phyloP scores from a whole-genome alignment of 2,329 filamentous ascomycete species.

The Daldinia sp. region DNA sequence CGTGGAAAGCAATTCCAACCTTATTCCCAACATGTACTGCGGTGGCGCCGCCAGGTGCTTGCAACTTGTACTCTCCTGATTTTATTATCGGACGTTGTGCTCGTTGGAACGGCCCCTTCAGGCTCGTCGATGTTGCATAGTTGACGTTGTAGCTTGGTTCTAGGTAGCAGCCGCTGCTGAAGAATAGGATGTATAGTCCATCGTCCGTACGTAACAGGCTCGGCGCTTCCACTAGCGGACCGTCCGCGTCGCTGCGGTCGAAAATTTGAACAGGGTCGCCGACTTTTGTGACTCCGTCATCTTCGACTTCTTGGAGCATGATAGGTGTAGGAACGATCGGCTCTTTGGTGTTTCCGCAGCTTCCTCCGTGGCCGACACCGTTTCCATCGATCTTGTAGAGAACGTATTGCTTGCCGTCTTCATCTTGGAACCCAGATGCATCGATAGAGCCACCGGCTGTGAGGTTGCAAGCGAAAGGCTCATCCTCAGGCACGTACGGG shows the following conservation, averaged over 20 bases:
- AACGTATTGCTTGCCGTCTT: constrained; percentile 63
- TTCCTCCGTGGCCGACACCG: constrained; percentile 54
- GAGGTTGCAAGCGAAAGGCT: constrained; percentile 62
- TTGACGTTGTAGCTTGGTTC: constrained; percentile 64
- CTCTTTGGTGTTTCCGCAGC: constrained; percentile 55
- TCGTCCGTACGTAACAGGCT: constrained; percentile 56
- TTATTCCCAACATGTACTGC: constrained; percentile 42
- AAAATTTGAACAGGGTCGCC: constrained; percentile 60
- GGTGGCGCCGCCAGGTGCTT: constrained; percentile 53
- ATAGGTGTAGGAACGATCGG: constrained; percentile 60
- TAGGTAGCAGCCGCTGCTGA: constrained; percentile 67
- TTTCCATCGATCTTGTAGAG: constrained; percentile 75
- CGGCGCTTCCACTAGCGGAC: constrained; percentile 69
- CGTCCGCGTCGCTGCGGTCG: constrained; percentile 55
- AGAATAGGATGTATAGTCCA: constrained; percentile 68
- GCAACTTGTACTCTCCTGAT: constrained; percentile 51
- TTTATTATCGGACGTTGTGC: constrained; percentile 46
- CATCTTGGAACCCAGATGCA: constrained; percentile 65
- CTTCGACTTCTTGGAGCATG: constrained; percentile 61
- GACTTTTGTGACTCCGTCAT: constrained; percentile 60
- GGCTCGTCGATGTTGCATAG: constrained; percentile 59
- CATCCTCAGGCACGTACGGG: constrained; percentile 58
- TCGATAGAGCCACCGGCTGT: constrained; percentile 69
- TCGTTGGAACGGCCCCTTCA: constrained; percentile 52
- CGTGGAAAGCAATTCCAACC: constrained; percentile 50